phyloP scores from a whole-genome alignment of 345 rosid species.

The Corchorus capsularis region DNA sequence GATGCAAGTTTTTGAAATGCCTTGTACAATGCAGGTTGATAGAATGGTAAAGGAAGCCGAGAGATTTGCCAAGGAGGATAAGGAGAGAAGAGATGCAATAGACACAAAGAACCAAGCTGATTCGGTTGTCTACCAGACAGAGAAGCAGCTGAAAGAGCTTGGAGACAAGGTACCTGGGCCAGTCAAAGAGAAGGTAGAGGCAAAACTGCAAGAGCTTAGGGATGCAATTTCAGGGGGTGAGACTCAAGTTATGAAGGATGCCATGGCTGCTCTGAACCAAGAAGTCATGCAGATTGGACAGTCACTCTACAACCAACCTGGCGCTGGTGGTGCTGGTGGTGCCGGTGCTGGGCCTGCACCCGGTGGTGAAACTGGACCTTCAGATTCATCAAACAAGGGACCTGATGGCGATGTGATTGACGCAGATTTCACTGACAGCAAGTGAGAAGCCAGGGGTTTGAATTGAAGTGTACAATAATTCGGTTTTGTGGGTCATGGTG shows the following conservation, averaged over 20 bases:
- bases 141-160: slow-evolving; percentile 90
- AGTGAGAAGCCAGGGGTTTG: slow-evolving; percentile 49
- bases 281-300: slow-evolving; percentile 97
- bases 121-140: slow-evolving; percentile 87
- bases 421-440: slow-evolving; percentile 91
- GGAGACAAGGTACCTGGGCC: slow-evolving; percentile 89
- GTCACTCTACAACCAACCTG: slow-evolving; percentile 87
- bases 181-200: slow-evolving; percentile 90
- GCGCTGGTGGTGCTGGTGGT: too few relatives aligned
- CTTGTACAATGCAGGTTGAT: slow-evolving; percentile 54
- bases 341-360: slow-evolving; percentile 61
- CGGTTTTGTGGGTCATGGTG: slow-evolving; percentile 13
- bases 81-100: slow-evolving; percentile 91
- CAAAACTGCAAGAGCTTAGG: slow-evolving; percentile 78
- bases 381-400: slow-evolving; percentile 60
- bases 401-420: slow-evolving; percentile 91
- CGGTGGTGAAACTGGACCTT: slow-evolving; percentile 55
- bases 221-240: slow-evolving; percentile 70
- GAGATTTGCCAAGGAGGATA: slow-evolving; percentile 84
- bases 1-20: neutral
- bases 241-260: slow-evolving; percentile 77
- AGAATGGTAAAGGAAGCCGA: slow-evolving; percentile 93
- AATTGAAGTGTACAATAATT: slow-evolving; percentile 23
- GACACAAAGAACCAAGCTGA: slow-evolving; percentile 99
- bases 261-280: slow-evolving; percentile 86